Conservation (phyloP, 2,329 filamentous ascomycete genomes). For the Clonostachys rosea region DNA sequence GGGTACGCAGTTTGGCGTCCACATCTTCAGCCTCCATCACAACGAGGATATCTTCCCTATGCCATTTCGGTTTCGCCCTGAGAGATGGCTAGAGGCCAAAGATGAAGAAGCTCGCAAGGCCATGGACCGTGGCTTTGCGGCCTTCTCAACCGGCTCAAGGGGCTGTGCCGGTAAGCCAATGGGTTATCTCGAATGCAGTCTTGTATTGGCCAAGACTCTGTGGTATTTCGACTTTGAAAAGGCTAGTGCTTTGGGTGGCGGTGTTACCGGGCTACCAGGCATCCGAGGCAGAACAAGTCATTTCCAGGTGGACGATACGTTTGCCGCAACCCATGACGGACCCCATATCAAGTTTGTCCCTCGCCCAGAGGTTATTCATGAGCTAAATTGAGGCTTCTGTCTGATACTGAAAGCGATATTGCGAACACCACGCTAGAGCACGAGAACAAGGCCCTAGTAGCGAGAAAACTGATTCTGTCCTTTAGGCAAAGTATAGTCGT, state of each 20-base stretch:
- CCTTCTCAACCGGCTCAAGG: conserved; percentile 2
- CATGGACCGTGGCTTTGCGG: conserved; percentile 9
- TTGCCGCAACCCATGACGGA: not conserved
- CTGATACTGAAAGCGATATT: too few species aligned
- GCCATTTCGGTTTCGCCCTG: conserved; percentile 3
- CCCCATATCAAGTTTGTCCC: not conserved
- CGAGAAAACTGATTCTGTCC: too few species aligned
- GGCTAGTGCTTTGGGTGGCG: not conserved
- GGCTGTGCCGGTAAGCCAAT: conserved; percentile 4
- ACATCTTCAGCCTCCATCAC: conserved; percentile 11
- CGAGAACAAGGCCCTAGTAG: too few species aligned
- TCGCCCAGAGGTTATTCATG: too few species aligned
- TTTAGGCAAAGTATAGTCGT: too few species aligned
- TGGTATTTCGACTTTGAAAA: conserved; percentile 3
- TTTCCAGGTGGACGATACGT: not conserved
- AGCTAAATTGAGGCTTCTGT: too few species aligned
- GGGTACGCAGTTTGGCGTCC: conserved; percentile 8
- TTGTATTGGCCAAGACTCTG: conserved; percentile 1
- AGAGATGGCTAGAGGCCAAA: conserved; percentile 16
- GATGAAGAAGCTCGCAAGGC: conserved; percentile 19
- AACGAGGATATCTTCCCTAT: conserved; percentile 3
- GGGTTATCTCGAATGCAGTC: conserved; percentile 2
- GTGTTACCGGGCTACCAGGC: not conserved
- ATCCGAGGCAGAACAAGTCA: not conserved
- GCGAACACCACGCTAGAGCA: too few species aligned